Percentiles rank a stretch among this genome's conserved stretches.
Conservation (phyloP, 495 filamentous ascomycete species). For the Bacidia gigantensis region DNA sequence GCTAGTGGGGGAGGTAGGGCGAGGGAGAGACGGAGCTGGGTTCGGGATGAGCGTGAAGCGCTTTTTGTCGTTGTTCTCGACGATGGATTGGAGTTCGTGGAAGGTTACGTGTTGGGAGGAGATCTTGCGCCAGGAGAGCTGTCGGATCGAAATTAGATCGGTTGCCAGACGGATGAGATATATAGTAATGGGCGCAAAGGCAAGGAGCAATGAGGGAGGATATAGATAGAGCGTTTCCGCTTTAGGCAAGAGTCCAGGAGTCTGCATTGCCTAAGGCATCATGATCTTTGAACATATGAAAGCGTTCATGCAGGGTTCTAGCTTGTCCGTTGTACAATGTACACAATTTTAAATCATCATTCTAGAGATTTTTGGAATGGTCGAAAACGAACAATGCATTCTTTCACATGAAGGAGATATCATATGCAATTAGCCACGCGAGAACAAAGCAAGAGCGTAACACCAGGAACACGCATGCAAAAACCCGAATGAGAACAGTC, state of each 20-base stretch:
- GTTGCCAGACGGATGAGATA: too few relatives aligned
- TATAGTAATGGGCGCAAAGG: too few relatives aligned
- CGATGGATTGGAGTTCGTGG: conserved; percentile 55
- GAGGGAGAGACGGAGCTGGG: conserved; percentile 48
- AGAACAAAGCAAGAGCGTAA: not conserved
- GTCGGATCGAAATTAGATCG: too few relatives aligned
- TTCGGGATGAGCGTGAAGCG: conserved; percentile 51
- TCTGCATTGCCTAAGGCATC: too few relatives aligned
- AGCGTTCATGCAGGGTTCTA: too few relatives aligned
- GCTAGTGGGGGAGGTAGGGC: not conserved
- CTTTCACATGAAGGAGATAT: not conserved
- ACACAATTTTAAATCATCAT: too few relatives aligned
- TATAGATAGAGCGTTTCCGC: too few relatives aligned
- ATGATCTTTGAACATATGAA: too few relatives aligned
- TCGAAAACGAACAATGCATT: not conserved
- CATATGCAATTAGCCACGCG: not conserved
- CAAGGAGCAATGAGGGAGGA: too few relatives aligned
- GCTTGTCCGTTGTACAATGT: too few relatives aligned
- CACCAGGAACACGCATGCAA: not conserved
- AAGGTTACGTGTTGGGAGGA: conserved; percentile 57
- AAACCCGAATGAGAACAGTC: not conserved
- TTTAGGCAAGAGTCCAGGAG: too few relatives aligned
- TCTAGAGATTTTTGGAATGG: too few relatives aligned
- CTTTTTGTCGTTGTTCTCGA: conserved; percentile 73
- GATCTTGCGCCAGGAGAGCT: conserved; percentile 60